Percentiles rank a stretch among this genome's conserved stretches.
Conservation (phyloP, 164 flowering plant genomes). For the Macadamia integrifolia region DNA sequence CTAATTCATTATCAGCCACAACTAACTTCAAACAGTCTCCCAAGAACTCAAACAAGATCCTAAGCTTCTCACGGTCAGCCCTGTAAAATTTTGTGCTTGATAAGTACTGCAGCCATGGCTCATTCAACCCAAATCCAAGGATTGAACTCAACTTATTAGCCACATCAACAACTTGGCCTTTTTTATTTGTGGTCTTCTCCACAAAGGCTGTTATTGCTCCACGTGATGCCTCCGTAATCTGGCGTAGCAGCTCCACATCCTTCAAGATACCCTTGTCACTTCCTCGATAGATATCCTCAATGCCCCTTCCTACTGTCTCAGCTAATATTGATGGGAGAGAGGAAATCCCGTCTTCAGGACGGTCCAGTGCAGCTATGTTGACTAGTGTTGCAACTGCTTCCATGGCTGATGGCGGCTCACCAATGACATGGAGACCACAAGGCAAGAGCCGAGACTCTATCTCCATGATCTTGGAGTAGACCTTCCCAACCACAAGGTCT, state of each 20-base stretch:
- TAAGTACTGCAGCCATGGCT: conserved; percentile 90
- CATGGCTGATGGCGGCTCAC: conserved; percentile 97
- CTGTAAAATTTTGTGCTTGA: conserved; percentile 71
- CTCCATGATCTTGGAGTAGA: conserved; percentile 97
- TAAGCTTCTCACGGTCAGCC: conserved; percentile 81
- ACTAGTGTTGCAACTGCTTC: conserved; percentile 99
- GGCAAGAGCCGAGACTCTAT: conserved; percentile 93
- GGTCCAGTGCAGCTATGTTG: conserved; percentile 93
- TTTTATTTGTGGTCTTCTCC: conserved; percentile 65
- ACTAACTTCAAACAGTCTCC: conserved; percentile 86
- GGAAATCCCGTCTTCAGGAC: conserved; percentile 76
- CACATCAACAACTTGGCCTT: conserved; percentile 96
- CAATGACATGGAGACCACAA: conserved; percentile 96
- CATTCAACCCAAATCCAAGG: conserved; percentile 83
- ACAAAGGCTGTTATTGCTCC: conserved; percentile 81
- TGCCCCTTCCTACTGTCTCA: conserved; percentile 65
- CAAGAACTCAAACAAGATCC: conserved; percentile 60
- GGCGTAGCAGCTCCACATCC: conserved; percentile 85
- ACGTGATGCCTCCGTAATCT: conserved; percentile 89
- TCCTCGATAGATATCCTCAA: conserved; percentile 83
- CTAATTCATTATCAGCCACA: conserved; percentile 91
- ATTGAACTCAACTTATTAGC: conserved; percentile 59
- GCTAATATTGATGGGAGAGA: conserved; percentile 83
- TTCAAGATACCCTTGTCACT: conserved; percentile 78
- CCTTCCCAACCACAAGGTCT: conserved; percentile 89